These are phyloP conservation scores for Exophiala xenobiotica DNA, from an alignment of 2,329 filamentous ascomycete genomes.

Conservation along the genomic window DNA sequence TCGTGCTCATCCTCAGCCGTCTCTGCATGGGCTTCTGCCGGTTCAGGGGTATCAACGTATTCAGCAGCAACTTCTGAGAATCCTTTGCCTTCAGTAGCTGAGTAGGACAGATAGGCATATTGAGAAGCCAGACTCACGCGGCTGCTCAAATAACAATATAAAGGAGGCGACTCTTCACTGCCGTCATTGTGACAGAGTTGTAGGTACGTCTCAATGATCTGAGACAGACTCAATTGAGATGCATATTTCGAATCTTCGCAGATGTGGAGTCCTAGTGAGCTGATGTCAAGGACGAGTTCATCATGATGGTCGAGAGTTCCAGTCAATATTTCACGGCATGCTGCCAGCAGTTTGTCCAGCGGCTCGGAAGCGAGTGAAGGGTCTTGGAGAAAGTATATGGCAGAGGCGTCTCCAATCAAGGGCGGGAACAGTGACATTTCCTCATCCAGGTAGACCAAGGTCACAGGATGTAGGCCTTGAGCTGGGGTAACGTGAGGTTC, in stretches of 20 bases:
- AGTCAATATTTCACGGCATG: conserved; percentile 54
- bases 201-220: conserved; percentile 61
- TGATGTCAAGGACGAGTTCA: conserved; percentile 57
- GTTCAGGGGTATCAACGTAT: conserved; percentile 21
- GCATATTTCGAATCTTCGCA: conserved; percentile 55
- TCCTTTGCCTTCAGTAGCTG: conserved; percentile 58
- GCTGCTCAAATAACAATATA: conserved; percentile 58
- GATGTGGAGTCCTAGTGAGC: conserved; percentile 56
- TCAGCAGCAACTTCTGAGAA: conserved; percentile 47
- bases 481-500: background rate
- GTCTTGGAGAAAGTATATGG: conserved; percentile 59
- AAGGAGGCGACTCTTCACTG: conserved; percentile 50
- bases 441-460: conserved; percentile 55
- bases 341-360: conserved; percentile 56
- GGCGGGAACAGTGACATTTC: conserved; percentile 62
- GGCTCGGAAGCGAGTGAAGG: conserved; percentile 53
- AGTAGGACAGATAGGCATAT: conserved; percentile 52
- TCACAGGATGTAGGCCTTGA: conserved; percentile 45
- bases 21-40: conserved; percentile 7
- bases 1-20: conserved; percentile 2
- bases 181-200: conserved; percentile 61
- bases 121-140: conserved; percentile 56
- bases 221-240: conserved; percentile 52
- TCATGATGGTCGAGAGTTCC: conserved; percentile 57
- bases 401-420: conserved; percentile 48